Evolutionary conservation across 163 green algal species (phyloP).

Genomic region (Smithsoniella earleae): DNA sequence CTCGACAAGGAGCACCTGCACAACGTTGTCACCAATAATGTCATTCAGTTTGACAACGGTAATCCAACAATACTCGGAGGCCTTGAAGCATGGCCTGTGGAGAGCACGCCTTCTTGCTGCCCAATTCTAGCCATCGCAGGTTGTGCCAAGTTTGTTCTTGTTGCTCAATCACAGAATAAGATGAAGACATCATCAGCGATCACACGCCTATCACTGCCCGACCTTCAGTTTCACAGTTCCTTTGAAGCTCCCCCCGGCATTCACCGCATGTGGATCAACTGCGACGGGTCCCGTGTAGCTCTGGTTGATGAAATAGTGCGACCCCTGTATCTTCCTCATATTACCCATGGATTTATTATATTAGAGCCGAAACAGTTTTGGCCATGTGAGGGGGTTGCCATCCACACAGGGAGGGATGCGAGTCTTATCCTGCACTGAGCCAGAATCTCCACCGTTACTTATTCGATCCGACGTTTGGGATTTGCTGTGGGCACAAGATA

Average conservation of each 20-base stretch:
- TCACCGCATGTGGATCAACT: conserved; percentile 56
- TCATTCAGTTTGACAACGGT: background rate
- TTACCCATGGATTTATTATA: too few species aligned
- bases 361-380: too few species aligned
- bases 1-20: background rate
- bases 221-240: conserved; percentile 7
- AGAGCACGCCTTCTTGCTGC: background rate
- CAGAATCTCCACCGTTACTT: too few species aligned
- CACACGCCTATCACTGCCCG: conserved; percentile 1
- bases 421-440: too few species aligned
- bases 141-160: conserved; percentile 29
- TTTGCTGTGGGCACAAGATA: conserved; percentile 65
- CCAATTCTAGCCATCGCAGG: conserved; percentile 43
- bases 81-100: background rate
- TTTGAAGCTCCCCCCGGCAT: background rate
- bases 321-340: too few species aligned
- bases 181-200: conserved; percentile 61
- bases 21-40: background rate
- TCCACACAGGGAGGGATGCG: too few species aligned
- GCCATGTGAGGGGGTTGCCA: too few species aligned
- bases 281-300: conserved; percentile 53
- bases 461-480: conserved; percentile 56
- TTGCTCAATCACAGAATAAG: background rate
- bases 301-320: conserved; percentile 75
- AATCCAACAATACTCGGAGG: background rate